Base-by-base conservation (phyloP, 2,329 filamentous ascomycete species). In the Aspergillus sojae region DNA sequence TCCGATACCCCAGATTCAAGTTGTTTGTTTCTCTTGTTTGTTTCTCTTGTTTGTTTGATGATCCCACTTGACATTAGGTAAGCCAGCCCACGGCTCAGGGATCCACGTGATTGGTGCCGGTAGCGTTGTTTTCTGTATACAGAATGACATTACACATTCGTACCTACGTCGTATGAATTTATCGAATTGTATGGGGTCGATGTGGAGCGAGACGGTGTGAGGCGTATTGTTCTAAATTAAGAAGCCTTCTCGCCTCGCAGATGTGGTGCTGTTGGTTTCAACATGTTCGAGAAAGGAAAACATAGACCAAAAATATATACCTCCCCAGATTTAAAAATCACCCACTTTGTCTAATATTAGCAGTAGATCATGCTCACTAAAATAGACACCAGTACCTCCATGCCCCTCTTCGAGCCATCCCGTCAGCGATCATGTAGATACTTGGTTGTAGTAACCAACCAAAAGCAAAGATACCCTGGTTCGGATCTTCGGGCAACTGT, bases 21-120 rank as follows among this genome's bases (percentile, higher is more conserved):
- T 61, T 56, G 52, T 57, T 57, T 56, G 58, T 57, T 62, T 56
- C 41, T 46, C 39, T 21, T 56, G 45, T 41, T 26, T 62, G 45
- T 57, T 59, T 59, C 41, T 46, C 39, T 21, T 56, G 45, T 41
- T 26, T 62, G 45, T 57, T 59, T 59, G 32, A 32, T 23, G 52
- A 50, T 58, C 30, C 19, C 14, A 36, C 39, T n/a, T 1, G 39
- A 7, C 16, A 41, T 59, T 59, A 59, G 30, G 41, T 50, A 59
- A 50, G 26, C 30, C 30, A 30, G 16, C 28, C 5, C 2, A 3
- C 11, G 30, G 12, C 43, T 32, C 30, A 26, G 16, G 9, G 28
- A 11, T 32, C 11, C 56, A 48, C 43, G 30, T 32, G 62, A 55
- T 52, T 46, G 56, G 19, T 12, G 30, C 4, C 50, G 4, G 11